Evolutionary conservation across 768 basidiomycete species (phyloP), one percentile per base, ranked within the genome.

Genomic region (Mycena haematopus): DNA sequence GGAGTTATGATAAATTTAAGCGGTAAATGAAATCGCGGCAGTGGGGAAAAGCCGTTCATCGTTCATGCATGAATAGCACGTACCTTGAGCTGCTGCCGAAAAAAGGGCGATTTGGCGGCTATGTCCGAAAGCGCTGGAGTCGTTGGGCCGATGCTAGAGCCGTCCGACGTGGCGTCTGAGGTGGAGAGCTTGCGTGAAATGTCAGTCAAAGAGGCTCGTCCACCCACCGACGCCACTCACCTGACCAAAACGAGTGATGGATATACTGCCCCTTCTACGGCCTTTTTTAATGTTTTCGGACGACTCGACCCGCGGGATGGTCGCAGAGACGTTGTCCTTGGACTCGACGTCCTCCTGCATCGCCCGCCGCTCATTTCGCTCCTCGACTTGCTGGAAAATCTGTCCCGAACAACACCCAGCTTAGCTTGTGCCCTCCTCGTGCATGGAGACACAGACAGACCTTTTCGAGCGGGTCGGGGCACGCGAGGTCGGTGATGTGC

Each of bases 231-330:
- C 9, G 4, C 29, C 6, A 31, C 77, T 60, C 51, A 87, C 86
- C 80, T 86, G 82, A 27, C 88, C 87, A 65, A 87, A 85, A 19
- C 84, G 78, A 56, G 85, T 84, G 45, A 89, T 78, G 0, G 86
- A 87, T 38, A 89, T 78, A 55, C 83, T 86, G 19, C 81, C 82
- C 50, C 80, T 74, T 60, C 80, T 77, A 46, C 78, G 75, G 42
- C 73, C 72, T 52, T 77, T 80, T n/a, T 36, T 59, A n/a, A 67
- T 38, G 67, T 70, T 66, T 69, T 75, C 58, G 35, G 73, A 42
- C 56, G 69, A 63, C 69, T 70, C 65, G 55, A 65, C 51, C 47
- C 67, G 45, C 58, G 71, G 57, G 50, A 52, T 54, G 60, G 62
- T 50, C 65, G 58, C 63, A 3, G 68, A 50, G 10, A 54, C 40